A percentile compares a stretch with the other conserved stretches of the same genome.
phyloP scores from a whole-genome alignment of 495 filamentous ascomycete genomes.

The Cairneyella variabilis region DNA sequence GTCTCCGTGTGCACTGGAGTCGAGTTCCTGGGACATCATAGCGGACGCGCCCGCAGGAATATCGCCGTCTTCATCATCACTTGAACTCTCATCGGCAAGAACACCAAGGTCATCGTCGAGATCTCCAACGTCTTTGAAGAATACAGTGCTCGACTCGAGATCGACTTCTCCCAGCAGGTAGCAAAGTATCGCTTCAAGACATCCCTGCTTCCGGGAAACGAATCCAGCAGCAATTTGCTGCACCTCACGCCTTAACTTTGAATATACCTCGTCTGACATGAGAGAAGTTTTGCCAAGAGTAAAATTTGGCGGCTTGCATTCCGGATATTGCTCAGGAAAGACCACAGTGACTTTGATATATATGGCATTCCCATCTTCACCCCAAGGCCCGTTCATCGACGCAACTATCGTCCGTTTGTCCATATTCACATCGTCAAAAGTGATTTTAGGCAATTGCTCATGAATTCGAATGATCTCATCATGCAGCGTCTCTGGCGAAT shows the following conservation, averaged over 20 bases:
- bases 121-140: constrained; percentile 57
- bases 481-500: constrained; percentile 71
- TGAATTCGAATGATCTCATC: constrained; percentile 86
- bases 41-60: constrained; percentile 49
- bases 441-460: constrained; percentile 77
- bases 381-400: constrained; percentile 87
- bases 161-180: constrained; percentile 83
- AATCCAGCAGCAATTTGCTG: constrained; percentile 66
- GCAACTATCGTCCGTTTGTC: constrained; percentile 66
- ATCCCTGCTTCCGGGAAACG: constrained; percentile 65
- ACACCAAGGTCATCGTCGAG: constrained; percentile 57
- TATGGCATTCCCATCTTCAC: constrained; percentile 59
- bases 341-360: constrained; percentile 77
- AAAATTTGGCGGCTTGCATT: constrained; percentile 60
- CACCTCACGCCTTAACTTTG: constrained; percentile 62
- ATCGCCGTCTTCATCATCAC: constrained; percentile 76
- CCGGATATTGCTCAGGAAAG: constrained; percentile 77
- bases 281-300: constrained; percentile 73
- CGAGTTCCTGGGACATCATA: constrained; percentile 53
- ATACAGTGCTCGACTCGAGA: constrained; percentile 68
- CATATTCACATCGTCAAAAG: constrained; percentile 82
- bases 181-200: constrained; percentile 74
- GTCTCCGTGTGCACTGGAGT: constrained; percentile 43
- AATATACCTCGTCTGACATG: constrained; percentile 64
- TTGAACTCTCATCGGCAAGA: constrained; percentile 65